Base-by-base conservation (phyloP, 116 monocot species). In the Thalassia testudinum region DNA sequence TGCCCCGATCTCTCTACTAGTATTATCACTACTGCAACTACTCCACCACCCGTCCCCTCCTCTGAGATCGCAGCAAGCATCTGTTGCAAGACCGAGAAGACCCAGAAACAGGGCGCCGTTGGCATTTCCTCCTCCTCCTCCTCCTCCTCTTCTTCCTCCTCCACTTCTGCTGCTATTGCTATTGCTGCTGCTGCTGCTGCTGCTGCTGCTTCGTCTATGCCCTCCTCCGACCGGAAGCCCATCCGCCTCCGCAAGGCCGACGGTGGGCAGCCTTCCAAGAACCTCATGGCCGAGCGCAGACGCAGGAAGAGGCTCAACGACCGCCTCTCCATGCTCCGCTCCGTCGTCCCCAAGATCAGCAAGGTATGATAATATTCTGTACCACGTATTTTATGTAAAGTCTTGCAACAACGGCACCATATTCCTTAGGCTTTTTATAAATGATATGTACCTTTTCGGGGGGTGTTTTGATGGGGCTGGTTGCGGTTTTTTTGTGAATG, bases 271-370 rank as follows among this genome's bases (percentile, higher is more conserved):
- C 91, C 85, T 18, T 91, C 91, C 20, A 91, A 91, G 73, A 91
- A 91, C 43, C 70, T 91, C 17, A 91, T 91, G 91, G 91, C 91
- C 21, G 91, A 91, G 81, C 55, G 91, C 51, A 57, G 91, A 37
- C 40, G 91, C 52, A 65, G 91, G 54, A 91, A 91, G 64, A 50
- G 91, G 43, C 81, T 91, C 37, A 91, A 91, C 52, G 91, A 91
- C 42, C 66, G 91, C 24, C 91, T 91, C 28, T 78, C 91, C 18
- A 91, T 91, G 91, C 85, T 91, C 27, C 66, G 91, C 29, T 91
- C 90, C 53, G 75, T 91, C 21, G 90, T 91, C 10, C 90, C 90
- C 10, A 91, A 91, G 73, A 91, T 91, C 50, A 85, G 85, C 69
- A 91, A 91, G 85, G 90, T 84, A 34, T n/a, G n/a, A n/a, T n/a